phyloP scores from a whole-genome alignment of 2,329 filamentous ascomycete species.

The Fusarium anguioides region DNA sequence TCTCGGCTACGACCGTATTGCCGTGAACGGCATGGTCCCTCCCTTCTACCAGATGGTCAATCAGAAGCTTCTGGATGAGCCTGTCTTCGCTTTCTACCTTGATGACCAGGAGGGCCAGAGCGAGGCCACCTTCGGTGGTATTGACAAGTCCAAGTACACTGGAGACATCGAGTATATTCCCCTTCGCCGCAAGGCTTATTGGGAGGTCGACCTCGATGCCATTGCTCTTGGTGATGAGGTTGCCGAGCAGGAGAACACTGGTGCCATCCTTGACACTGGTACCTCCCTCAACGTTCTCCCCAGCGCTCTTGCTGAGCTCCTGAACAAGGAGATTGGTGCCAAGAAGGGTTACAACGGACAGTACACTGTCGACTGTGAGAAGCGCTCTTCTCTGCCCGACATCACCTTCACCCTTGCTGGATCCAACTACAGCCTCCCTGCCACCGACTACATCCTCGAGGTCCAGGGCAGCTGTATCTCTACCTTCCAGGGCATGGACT shows the following conservation, averaged over 20 bases:
- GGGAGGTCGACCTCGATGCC: slow-evolving; percentile 96
- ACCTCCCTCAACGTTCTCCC: slow-evolving; percentile 98
- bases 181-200: slow-evolving; percentile 98
- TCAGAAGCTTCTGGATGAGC: slow-evolving; percentile 88
- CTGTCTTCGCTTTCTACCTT: slow-evolving; percentile 97
- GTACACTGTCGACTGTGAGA: slow-evolving; percentile 91
- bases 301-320: slow-evolving; percentile 88
- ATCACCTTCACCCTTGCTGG: slow-evolving; percentile 91
- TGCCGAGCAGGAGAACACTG: slow-evolving; percentile 92
- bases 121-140: slow-evolving; percentile 88
- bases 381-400: slow-evolving; percentile 85
- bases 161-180: slow-evolving; percentile 94
- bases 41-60: slow-evolving; percentile 97
- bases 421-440: slow-evolving; percentile 89
- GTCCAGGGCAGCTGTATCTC: slow-evolving; percentile 96
- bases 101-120: slow-evolving; percentile 79
- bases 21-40: slow-evolving; percentile 94
- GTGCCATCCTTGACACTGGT: slow-evolving; percentile 97
- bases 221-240: slow-evolving; percentile 88
- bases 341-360: slow-evolving; percentile 98
- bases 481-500: slow-evolving; percentile 96
- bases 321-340: slow-evolving; percentile 97
- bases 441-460: slow-evolving; percentile 96
- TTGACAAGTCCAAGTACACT: slow-evolving; percentile 82
- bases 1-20: slow-evolving; percentile 93